phyloP scores from a whole-genome alignment of 805 yeast genomes.

The Candida berthetii region DNA sequence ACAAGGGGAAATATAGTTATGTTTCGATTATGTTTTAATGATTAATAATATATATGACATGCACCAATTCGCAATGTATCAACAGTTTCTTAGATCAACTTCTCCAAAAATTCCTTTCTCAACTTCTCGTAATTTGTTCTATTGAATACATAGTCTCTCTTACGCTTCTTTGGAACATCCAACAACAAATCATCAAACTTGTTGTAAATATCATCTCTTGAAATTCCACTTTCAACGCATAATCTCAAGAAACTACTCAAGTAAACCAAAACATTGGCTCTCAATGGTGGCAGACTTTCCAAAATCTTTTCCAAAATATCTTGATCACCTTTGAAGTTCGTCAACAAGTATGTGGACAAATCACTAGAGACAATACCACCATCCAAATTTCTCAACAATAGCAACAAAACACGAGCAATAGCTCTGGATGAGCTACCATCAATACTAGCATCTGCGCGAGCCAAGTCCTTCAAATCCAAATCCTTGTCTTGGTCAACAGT shows the following conservation, averaged over 20 bases:
- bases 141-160: slow-evolving; percentile 18
- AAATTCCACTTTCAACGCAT: slow-evolving; percentile 20
- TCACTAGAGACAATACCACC: slow-evolving; percentile 35
- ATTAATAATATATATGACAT: background rate
- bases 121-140: slow-evolving; percentile 20
- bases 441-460: slow-evolving; percentile 10
- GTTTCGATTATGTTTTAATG: background rate
- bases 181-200: slow-evolving; percentile 26
- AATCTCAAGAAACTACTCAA: slow-evolving; percentile 30
- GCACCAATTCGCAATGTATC: background rate
- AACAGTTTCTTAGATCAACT: slow-evolving; percentile 12
- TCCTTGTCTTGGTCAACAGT: slow-evolving; percentile 17
- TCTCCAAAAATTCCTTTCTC: slow-evolving; percentile 24
- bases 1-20: background rate
- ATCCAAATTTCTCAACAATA: slow-evolving; percentile 26
- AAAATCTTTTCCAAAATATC: slow-evolving; percentile 26
- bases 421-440: slow-evolving; percentile 17
- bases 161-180: slow-evolving; percentile 22
- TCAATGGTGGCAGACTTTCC: slow-evolving; percentile 32
- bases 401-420: slow-evolving; percentile 20
- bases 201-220: slow-evolving; percentile 11
- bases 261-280: slow-evolving; percentile 35
- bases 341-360: slow-evolving; percentile 18
- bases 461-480: slow-evolving; percentile 8
- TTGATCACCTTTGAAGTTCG: slow-evolving; percentile 16